These are phyloP conservation scores for Syzygium oleosum DNA, from an alignment of 345 rosid species.

Conservation along the genomic window DNA sequence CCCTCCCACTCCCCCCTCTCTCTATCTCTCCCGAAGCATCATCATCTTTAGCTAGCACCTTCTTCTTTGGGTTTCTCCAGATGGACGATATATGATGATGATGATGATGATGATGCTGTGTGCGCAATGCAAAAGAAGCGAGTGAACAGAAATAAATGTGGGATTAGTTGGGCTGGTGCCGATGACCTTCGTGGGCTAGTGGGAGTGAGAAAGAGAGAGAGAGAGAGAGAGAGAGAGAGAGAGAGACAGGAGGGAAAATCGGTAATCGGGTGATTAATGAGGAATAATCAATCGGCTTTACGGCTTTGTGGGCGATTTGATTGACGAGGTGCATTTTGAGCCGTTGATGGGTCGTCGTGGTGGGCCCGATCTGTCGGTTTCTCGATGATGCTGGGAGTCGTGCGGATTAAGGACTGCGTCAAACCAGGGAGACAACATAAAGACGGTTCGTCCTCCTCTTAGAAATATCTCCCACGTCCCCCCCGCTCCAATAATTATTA, in stretches of 20 bases:
- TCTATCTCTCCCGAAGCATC: not conserved
- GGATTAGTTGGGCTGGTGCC: not conserved
- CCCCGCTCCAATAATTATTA: no score
- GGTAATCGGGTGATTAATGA: not conserved
- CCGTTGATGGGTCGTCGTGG: not conserved
- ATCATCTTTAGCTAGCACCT: not conserved
- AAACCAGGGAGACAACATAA: not conserved
- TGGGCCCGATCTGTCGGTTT: not conserved
- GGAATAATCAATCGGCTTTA: not conserved
- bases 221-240: not conserved
- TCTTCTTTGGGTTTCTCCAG: not conserved
- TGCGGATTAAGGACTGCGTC: not conserved
- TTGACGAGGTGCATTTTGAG: not conserved
- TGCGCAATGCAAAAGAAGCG: not conserved
- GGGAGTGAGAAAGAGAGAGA: not conserved
- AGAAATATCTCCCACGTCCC: not conserved
- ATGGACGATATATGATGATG: not conserved
- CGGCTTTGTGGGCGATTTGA: not conserved
- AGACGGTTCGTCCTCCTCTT: not conserved
- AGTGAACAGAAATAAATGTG: not conserved
- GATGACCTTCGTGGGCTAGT: not conserved
- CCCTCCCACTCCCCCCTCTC: not conserved
- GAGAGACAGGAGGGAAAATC: not conserved
- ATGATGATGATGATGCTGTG: not conserved
- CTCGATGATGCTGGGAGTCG: not conserved